Conservation (phyloP, 2,329 filamentous ascomycete genomes). For the Didymosphaeria variabile region DNA sequence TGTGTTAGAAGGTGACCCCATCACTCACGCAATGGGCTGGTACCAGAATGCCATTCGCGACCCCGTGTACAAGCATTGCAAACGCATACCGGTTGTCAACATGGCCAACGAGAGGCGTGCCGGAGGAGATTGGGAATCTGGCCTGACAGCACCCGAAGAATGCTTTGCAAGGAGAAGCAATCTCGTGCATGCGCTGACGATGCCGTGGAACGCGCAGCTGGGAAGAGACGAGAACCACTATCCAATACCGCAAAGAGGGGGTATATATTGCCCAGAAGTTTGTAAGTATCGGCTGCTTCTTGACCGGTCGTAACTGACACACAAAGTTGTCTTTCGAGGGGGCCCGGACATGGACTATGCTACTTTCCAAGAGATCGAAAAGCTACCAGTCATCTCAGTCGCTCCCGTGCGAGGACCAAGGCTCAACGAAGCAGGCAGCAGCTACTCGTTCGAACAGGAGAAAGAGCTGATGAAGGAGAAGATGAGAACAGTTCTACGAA, state of each 20-base stretch:
- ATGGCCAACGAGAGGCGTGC: constrained; percentile 79
- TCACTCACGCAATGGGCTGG: constrained; percentile 68
- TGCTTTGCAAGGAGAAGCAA: constrained; percentile 78
- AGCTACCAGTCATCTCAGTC: constrained; percentile 77
- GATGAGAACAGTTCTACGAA: constrained; percentile 74
- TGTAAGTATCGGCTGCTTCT: constrained; percentile 55
- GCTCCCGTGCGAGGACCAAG: constrained; percentile 77
- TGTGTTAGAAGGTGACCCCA: constrained; percentile 56
- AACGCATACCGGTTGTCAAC: constrained; percentile 71
- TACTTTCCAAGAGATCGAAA: constrained; percentile 56
- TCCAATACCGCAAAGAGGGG: constrained; percentile 74
- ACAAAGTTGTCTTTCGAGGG: constrained; percentile 71
- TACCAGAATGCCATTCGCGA: constrained; percentile 50
- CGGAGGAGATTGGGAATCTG: constrained; percentile 82
- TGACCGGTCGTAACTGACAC: not conserved
- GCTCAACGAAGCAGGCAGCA: constrained; percentile 70
- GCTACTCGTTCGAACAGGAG: constrained; percentile 77
- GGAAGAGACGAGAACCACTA: constrained; percentile 64
- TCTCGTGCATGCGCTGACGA: constrained; percentile 72
- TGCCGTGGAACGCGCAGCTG: constrained; percentile 59
- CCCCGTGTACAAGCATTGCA: constrained; percentile 35
- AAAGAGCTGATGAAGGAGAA: constrained; percentile 76
- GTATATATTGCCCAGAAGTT: constrained; percentile 74
- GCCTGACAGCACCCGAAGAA: constrained; percentile 72
- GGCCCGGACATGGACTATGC: constrained; percentile 64